Percentiles rank a stretch among this genome's conserved stretches.
Conservation (phyloP, 164 flowering plant genomes). For the Magnolia kwangsiensis region DNA sequence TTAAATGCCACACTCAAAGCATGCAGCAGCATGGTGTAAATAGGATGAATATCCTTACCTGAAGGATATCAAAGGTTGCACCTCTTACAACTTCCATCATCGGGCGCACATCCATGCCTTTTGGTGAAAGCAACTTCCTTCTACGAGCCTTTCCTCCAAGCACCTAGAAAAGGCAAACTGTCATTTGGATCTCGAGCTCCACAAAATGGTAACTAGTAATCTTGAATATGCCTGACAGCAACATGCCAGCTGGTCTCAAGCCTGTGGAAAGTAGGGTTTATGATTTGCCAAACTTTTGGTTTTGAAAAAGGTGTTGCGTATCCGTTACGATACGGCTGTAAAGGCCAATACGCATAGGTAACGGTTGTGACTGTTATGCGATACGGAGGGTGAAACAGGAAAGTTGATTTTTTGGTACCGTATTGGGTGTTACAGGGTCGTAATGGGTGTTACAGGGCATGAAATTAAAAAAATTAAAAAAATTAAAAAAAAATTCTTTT, state of each 20-base stretch:
- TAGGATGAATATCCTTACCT: conserved; percentile 35
- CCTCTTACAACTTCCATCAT: conserved; percentile 99
- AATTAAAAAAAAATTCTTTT: too few species aligned
- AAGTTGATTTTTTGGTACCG: too few species aligned
- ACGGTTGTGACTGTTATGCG: too few species aligned
- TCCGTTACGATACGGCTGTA: too few species aligned
- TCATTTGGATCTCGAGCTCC: neutral
- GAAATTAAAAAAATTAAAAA: too few species aligned
- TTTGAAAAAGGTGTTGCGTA: too few species aligned
- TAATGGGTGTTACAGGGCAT: too few species aligned
- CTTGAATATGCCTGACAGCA: neutral
- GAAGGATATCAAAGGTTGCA: conserved; percentile 85
- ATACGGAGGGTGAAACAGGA: too few species aligned
- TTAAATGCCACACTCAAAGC: neutral
- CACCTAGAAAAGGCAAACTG: conserved; percentile 39
- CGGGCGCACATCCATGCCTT: conserved; percentile 95
- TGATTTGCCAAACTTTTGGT: neutral
- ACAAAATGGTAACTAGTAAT: neutral
- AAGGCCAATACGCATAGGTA: too few species aligned
- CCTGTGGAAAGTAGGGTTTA: neutral
- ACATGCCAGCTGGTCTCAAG: neutral
- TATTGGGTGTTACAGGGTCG: too few species aligned
- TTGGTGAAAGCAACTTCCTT: conserved; percentile 84
- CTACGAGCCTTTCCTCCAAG: conserved; percentile 82
- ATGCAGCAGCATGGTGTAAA: neutral